Percentiles rank a stretch among this genome's conserved stretches.
These are phyloP conservation scores for Xylaria sp. DNA, from an alignment of 2,329 filamentous ascomycete genomes.

Conservation along the genomic window DNA sequence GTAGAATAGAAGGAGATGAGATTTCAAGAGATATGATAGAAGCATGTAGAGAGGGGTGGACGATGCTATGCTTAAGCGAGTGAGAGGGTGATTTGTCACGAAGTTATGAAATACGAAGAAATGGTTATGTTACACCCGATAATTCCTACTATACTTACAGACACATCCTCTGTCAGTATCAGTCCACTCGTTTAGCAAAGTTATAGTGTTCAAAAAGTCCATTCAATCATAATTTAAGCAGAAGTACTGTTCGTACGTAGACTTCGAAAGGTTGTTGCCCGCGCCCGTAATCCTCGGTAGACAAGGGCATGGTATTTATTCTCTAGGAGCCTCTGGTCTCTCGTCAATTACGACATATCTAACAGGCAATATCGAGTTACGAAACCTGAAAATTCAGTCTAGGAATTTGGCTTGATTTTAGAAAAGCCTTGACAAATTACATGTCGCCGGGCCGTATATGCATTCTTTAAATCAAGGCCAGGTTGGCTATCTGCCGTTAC, in stretches of 20 bases:
- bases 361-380: background rate
- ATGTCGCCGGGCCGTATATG: conserved; percentile 14
- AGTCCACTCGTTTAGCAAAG: conserved; percentile 13
- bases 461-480: conserved; percentile 14
- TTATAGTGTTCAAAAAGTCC: conserved; percentile 1
- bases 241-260: too few species aligned
- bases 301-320: background rate
- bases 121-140: background rate
- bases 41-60: too few species aligned
- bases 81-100: background rate
- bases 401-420: conserved; percentile 1
- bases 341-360: background rate
- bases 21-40: too few species aligned
- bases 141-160: conserved; percentile 11
- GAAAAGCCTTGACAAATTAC: background rate
- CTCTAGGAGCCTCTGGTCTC: background rate
- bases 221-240: background rate
- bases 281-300: background rate
- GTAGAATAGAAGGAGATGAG: conserved; percentile 17
- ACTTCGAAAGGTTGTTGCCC: background rate
- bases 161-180: background rate
- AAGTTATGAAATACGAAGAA: conserved; percentile 4
- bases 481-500: background rate
- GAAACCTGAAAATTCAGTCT: background rate
- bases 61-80: too few species aligned